Conservation (phyloP, 169 alveolate genomes). For the Plasmodium vivax region DNA sequence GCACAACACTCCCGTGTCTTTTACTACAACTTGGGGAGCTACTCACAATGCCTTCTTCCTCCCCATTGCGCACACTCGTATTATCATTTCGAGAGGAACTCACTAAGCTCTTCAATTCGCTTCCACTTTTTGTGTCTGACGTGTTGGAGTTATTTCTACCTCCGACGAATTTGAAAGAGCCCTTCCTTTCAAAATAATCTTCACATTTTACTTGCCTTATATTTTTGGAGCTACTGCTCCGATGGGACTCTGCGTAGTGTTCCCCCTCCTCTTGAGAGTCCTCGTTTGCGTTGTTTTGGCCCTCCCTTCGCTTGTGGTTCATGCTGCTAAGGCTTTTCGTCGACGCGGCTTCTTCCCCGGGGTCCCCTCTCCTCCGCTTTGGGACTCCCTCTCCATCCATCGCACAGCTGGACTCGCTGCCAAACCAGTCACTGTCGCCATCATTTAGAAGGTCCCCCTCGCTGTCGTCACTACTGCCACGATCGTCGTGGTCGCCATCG, state of each 20-base stretch:
- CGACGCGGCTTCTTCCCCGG: neutral
- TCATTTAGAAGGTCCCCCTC: neutral
- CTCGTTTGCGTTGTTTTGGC: neutral
- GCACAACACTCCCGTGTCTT: neutral
- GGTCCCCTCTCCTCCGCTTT: neutral
- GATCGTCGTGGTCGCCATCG: no score
- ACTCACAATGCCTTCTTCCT: neutral
- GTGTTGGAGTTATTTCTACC: neutral
- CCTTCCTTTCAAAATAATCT: neutral
- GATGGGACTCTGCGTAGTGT: neutral
- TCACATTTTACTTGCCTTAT: neutral
- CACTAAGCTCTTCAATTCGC: neutral
- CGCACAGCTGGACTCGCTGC: neutral
- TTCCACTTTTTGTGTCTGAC: neutral
- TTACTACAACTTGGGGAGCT: neutral
- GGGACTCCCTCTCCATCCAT: neutral
- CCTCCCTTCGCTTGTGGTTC: neutral
- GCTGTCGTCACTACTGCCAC: neutral
- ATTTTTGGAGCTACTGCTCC: neutral
- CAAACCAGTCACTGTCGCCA: neutral
- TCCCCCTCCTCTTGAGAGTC: neutral
- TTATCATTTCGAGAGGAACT: neutral
- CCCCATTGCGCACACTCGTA: neutral
- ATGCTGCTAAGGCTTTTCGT: neutral
- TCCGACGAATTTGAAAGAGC: neutral